These are phyloP conservation scores for Mentha longifolia DNA, from an alignment of 257 asterid species.

Conservation along the genomic window DNA sequence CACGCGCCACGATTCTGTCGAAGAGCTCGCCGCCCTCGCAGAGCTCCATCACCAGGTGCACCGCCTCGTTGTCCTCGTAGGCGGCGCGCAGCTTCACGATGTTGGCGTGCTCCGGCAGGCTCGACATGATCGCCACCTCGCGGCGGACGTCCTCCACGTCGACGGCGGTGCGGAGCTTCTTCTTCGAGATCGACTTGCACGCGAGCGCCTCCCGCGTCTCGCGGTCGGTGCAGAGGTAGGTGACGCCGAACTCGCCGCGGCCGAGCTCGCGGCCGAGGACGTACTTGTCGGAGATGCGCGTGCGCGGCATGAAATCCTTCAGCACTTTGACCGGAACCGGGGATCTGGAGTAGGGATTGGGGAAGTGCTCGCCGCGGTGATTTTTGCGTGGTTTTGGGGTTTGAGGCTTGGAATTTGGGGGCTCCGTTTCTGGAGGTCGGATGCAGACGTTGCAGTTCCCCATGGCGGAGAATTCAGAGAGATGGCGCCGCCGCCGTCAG, in stretches of 20 bases:
- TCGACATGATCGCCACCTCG: slow-evolving; percentile 84
- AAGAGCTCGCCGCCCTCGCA: slow-evolving; percentile 92
- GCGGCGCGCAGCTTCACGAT: slow-evolving; percentile 75
- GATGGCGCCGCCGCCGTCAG: slow-evolving; percentile 39
- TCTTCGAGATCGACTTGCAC: slow-evolving; percentile 85
- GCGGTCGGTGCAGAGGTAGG: slow-evolving; percentile 79
- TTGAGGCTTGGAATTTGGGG: slow-evolving; percentile 33
- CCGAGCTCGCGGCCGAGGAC: slow-evolving; percentile 81
- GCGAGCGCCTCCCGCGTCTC: slow-evolving; percentile 72
- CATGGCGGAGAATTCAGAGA: slow-evolving; percentile 39
- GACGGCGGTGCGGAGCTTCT: slow-evolving; percentile 73
- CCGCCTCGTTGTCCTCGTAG: slow-evolving; percentile 81
- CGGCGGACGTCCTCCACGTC: slow-evolving; percentile 84
- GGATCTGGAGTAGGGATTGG: slow-evolving; percentile 67
- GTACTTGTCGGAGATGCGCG: slow-evolving; percentile 75
- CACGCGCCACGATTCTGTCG: slow-evolving; percentile 83
- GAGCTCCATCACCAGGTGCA: slow-evolving; percentile 81
- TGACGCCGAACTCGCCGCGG: slow-evolving; percentile 85
- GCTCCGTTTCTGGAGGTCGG: slow-evolving; percentile 46
- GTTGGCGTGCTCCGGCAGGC: slow-evolving; percentile 72
- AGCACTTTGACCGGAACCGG: slow-evolving; percentile 68
- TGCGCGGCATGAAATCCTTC: slow-evolving; percentile 55
- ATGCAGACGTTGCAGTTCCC: slow-evolving; percentile 87
- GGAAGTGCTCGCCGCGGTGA: slow-evolving; percentile 46
- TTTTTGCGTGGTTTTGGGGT: slow-evolving; percentile 50